phyloP scores from a whole-genome alignment of 2,329 filamentous ascomycete genomes.

The Aspergillus glaucus region DNA sequence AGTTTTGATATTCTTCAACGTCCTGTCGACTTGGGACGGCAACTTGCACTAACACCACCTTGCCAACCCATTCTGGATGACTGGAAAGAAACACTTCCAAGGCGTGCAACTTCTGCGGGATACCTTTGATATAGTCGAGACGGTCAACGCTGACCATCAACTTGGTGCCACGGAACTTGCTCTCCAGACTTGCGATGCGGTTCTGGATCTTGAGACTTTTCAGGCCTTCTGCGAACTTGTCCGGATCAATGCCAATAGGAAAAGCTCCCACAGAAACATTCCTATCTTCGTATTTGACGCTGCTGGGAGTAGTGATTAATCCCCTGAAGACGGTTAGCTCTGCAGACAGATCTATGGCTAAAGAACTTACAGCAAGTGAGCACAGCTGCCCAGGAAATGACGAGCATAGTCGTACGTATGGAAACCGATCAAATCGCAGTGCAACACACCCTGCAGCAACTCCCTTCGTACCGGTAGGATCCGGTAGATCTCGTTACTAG shows the following conservation, averaged over 20 bases:
- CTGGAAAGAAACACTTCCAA: conserved; percentile 91
- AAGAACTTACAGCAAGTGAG: conserved; percentile 64
- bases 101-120: conserved; percentile 90
- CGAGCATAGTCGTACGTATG: conserved; percentile 95
- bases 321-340: conserved; percentile 21
- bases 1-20: conserved; percentile 92
- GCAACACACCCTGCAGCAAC: conserved; percentile 73
- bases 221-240: conserved; percentile 83
- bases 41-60: conserved; percentile 89
- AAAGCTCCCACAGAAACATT: conserved; percentile 85
- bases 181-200: conserved; percentile 70
- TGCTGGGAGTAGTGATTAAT: conserved; percentile 70
- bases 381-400: conserved; percentile 89
- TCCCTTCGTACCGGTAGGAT: conserved; percentile 85
- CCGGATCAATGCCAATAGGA: conserved; percentile 90
- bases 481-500: conserved; percentile 89
- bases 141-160: conserved; percentile 92
- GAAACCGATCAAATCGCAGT: conserved; percentile 90
- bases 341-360: conserved; percentile 3
- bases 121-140: conserved; percentile 94
- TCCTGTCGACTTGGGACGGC: conserved; percentile 87
- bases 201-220: conserved; percentile 75
- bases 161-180: conserved; percentile 88
- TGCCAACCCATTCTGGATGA: conserved; percentile 93
- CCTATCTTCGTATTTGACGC: conserved; percentile 78